These are phyloP conservation scores for Hemisphaericaspora xylofermentans DNA, from an alignment of 1,139 yeast species.

Conservation along the genomic window DNA sequence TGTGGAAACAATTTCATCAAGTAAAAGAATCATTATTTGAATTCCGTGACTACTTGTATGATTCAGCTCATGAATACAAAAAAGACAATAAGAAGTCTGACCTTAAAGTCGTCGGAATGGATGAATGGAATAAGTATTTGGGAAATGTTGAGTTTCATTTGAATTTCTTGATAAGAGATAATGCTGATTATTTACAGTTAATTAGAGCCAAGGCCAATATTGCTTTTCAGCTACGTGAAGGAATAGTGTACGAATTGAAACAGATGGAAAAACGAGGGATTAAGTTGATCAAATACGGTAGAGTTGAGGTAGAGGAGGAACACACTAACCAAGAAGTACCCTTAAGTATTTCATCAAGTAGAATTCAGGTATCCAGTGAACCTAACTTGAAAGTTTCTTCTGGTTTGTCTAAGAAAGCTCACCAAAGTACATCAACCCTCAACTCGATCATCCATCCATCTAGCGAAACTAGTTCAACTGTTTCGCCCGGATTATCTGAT, in stretches of 20 bases:
- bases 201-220: constrained; percentile 81
- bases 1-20: constrained; percentile 66
- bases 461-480: too few species aligned
- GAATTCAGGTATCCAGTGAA: too few species aligned
- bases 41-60: constrained; percentile 56
- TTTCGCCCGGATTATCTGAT: too few species aligned
- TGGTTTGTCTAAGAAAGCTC: too few species aligned
- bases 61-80: constrained; percentile 42
- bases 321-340: background rate
- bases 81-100: constrained; percentile 13
- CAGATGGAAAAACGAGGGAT: constrained; percentile 10
- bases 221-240: constrained; percentile 73
- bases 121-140: constrained; percentile 51
- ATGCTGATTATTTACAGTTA: constrained; percentile 67
- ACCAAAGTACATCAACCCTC: too few species aligned
- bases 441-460: too few species aligned
- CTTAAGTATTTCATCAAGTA: background rate
- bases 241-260: constrained; percentile 18
- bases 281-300: constrained; percentile 6
- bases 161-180: constrained; percentile 60
- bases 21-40: constrained; percentile 55
- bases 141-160: constrained; percentile 61
- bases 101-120: constrained; percentile 39
- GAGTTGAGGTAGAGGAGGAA: constrained; percentile 5
- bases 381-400: too few species aligned